These are phyloP conservation scores for Schwanniomyces vanrijiae DNA, from an alignment of 805 yeast species.

Conservation along the genomic window DNA sequence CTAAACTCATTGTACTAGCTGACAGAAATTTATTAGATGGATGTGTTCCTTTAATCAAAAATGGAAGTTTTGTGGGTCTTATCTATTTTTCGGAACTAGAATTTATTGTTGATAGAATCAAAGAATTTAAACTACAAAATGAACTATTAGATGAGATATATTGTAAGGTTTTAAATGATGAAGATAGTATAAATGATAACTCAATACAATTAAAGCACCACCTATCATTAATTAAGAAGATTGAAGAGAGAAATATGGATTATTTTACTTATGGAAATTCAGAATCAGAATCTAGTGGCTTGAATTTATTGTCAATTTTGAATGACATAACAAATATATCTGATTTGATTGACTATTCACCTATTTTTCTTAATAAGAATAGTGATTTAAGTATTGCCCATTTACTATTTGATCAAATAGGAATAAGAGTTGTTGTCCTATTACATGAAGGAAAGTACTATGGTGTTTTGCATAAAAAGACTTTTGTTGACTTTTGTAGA, in stretches of 20 bases:
- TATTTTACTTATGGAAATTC: constrained; percentile 25
- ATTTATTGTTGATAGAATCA: constrained; percentile 47
- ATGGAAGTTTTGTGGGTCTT: constrained; percentile 40
- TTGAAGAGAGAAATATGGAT: constrained; percentile 11
- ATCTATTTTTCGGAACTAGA: constrained; percentile 53
- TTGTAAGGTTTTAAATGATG: constrained; percentile 24
- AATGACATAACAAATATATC: constrained; percentile 39
- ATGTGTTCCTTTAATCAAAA: constrained; percentile 47
- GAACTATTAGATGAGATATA: constrained; percentile 26
- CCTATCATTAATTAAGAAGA: constrained; percentile 7
- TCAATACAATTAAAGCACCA: constrained; percentile 6
- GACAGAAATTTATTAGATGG: constrained; percentile 49
- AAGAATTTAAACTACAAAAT: constrained; percentile 24
- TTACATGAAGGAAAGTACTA: constrained; percentile 45
- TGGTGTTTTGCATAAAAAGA: constrained; percentile 55
- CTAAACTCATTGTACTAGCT: constrained; percentile 38
- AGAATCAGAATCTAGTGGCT: constrained; percentile 3
- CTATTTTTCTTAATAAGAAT: constrained; percentile 46
- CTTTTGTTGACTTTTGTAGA: constrained; percentile 45
- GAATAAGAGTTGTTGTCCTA: constrained; percentile 49
- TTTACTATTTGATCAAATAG: constrained; percentile 51
- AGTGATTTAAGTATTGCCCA: constrained; percentile 53
- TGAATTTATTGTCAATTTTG: constrained; percentile 5
- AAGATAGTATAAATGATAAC: constrained; percentile 4
- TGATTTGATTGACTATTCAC: constrained; percentile 43